Evolutionary conservation across 2,329 filamentous ascomycete species (phyloP).

Genomic region (Chaetomium olivaceum): DNA sequence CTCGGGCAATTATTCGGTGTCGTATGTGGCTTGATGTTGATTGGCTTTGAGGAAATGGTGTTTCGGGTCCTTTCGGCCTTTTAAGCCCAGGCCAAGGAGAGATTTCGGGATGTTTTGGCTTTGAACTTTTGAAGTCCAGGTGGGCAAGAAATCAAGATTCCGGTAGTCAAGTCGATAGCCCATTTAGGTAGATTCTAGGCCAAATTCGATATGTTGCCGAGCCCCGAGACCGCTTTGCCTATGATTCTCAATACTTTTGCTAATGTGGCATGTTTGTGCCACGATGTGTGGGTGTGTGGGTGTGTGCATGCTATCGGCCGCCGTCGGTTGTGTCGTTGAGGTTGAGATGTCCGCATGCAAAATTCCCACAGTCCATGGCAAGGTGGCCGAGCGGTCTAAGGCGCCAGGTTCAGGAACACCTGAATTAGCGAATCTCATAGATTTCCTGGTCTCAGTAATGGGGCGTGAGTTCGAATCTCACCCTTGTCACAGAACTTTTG

Average conservation of each 20-base stretch:
- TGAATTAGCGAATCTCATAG: slow-evolving; percentile 21
- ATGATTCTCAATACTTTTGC: no score
- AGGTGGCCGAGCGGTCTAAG: slow-evolving; percentile 28
- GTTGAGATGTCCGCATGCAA: background rate
- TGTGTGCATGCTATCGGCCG: background rate
- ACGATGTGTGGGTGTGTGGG: background rate
- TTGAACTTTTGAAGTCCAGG: no score
- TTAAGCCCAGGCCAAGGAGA: no score
- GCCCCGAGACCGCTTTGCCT: no score
- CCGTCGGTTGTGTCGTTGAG: background rate
- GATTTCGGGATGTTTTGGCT: no score
- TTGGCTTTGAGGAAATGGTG: no score
- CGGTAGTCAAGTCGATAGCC: background rate
- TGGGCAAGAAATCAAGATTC: background rate
- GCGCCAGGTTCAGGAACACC: slow-evolving; percentile 28
- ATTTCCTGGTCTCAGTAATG: slow-evolving; percentile 28
- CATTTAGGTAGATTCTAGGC: background rate
- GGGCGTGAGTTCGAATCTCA: slow-evolving; percentile 27
- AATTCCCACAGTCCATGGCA: slow-evolving; percentile 14
- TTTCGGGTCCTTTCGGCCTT: no score
- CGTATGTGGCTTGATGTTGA: background rate
- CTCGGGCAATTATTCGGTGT: no score
- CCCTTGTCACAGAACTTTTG: slow-evolving; percentile 24
- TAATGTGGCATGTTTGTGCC: background rate
- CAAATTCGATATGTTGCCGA: background rate